These are phyloP conservation scores for Coemansia sp. DNA, from an alignment of 192 early-diverging fungal genomes.

Conservation along the genomic window DNA sequence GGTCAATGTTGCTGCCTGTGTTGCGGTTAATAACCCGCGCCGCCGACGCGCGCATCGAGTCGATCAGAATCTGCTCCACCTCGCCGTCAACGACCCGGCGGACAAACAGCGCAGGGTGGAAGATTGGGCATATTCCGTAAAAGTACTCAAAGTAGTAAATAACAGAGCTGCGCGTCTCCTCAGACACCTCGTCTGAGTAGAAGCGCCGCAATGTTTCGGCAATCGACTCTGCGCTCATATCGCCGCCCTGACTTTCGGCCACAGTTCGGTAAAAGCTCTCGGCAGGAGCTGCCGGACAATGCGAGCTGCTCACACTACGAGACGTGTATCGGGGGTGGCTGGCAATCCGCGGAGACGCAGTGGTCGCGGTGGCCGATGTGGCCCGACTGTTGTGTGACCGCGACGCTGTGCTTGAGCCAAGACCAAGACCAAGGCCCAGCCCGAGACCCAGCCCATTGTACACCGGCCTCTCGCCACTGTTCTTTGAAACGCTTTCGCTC, in stretches of 20 bases:
- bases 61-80: conserved; percentile 36
- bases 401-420: not conserved
- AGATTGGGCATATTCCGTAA: conserved; percentile 45
- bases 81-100: conserved; percentile 37
- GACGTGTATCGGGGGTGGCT: too few relatives aligned
- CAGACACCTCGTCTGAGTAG: conserved; percentile 37
- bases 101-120: conserved; percentile 41
- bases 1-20: conserved; percentile 32
- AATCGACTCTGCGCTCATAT: not conserved
- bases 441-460: not conserved
- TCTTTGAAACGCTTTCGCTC: not conserved
- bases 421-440: conserved; percentile 1
- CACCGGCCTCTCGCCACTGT: not conserved
- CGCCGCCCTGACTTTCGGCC: not conserved
- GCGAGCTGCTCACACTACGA: not conserved
- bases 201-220: conserved; percentile 34
- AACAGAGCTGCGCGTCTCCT: conserved; percentile 35
- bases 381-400: conserved; percentile 6
- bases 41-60: conserved; percentile 34
- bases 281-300: not conserved
- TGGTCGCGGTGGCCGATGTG: conserved; percentile 1
- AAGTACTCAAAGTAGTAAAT: conserved; percentile 47
- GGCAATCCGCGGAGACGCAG: conserved; percentile 2
- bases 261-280: conserved; percentile 9
- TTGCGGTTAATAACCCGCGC: conserved; percentile 32